A percentile compares a stretch with the other conserved stretches of the same genome.
Evolutionary conservation across 345 rosid genomes (phyloP).

Genomic region (Hypericum perforatum): DNA sequence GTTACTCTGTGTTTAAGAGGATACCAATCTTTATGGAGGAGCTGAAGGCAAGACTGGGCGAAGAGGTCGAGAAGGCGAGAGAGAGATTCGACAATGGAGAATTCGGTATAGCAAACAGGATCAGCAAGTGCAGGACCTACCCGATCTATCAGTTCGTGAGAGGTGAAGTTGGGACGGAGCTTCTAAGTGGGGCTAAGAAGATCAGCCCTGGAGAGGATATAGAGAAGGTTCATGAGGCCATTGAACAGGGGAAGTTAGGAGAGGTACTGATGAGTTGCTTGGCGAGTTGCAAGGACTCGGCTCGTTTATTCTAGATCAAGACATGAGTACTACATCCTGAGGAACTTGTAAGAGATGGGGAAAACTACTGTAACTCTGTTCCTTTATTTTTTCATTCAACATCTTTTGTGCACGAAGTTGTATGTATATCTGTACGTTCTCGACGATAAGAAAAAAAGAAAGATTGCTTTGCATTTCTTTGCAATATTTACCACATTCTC

Average conservation of each 20-base stretch:
- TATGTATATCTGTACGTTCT: too few relatives aligned
- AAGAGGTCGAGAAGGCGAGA: constrained; percentile 30
- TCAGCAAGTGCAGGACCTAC: constrained; percentile 35
- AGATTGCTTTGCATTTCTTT: too few relatives aligned
- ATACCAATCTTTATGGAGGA: constrained; percentile 32
- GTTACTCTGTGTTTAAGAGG: constrained; percentile 27
- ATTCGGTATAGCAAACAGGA: constrained; percentile 17
- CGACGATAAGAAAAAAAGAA: too few relatives aligned
- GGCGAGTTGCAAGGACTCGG: constrained; percentile 4
- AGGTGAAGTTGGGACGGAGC: constrained; percentile 28
- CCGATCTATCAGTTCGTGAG: constrained; percentile 38
- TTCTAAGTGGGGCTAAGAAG: constrained; percentile 36
- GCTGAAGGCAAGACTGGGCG: constrained; percentile 26
- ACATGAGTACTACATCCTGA: too few relatives aligned
- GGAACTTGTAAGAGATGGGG: too few relatives aligned
- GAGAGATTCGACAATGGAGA: constrained; percentile 24
- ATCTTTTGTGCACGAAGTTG: too few relatives aligned
- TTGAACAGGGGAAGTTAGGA: constrained; percentile 31
- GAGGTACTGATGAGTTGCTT: constrained; percentile 27
- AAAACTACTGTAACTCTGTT: too few relatives aligned
- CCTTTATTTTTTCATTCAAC: too few relatives aligned
- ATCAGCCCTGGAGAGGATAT: constrained; percentile 46
- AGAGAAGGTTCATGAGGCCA: constrained; percentile 36
- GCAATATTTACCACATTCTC: too few relatives aligned
- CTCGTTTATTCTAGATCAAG: background rate